Base-by-base conservation (phyloP, 2,329 filamentous ascomycete species). In the Neoascochyta sp. region DNA sequence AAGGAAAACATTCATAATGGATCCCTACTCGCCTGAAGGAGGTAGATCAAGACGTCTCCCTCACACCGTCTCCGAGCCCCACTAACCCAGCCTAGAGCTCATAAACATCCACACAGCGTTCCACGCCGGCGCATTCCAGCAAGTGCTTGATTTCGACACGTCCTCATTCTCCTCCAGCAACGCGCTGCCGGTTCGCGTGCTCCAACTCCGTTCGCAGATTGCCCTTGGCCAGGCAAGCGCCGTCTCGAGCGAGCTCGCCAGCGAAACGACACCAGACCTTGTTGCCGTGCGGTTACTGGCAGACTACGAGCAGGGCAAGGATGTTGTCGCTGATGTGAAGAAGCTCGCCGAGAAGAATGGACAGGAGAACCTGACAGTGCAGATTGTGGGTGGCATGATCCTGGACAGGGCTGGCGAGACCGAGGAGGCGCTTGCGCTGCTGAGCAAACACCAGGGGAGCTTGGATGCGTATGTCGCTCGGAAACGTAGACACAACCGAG, bases 121-220 rank as follows among this genome's bases (percentile, higher is more conserved):
- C 67, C 72, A 79, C 65, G 75, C 78, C 64, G 88, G 86, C 59
- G 89, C 94, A 71, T 95, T 86, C 74, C 76, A 86, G 57, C 74
- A 82, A 57, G 89, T 93, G 43, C 66, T 93, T 65, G 83, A 92
- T 68, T 94, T 88, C 67, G 83, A 93, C 65, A 83, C 80, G 23
- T 80, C 83, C 5, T 73, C 80, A 37, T 83, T 96, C 57, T 92
- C 86, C 24, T 50, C 80, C 43, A 79, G 83, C 53, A 95, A 95
- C 68, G 73, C 74, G 25, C 73, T 88, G 9, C 78, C 86, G 22
- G 84, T 86, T 22, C 81, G 81, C 36, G 69, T 95, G 24, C 78
- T 96, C 33, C 74, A 83, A 60, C 78, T 90, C 43, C 86, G 92
- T 60, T 81, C 90, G 23, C 83, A 82, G 58, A 79, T 95, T 54